phyloP scores from a whole-genome alignment of 768 basidiomycete species.

The Trichaptum fuscoviolaceum region DNA sequence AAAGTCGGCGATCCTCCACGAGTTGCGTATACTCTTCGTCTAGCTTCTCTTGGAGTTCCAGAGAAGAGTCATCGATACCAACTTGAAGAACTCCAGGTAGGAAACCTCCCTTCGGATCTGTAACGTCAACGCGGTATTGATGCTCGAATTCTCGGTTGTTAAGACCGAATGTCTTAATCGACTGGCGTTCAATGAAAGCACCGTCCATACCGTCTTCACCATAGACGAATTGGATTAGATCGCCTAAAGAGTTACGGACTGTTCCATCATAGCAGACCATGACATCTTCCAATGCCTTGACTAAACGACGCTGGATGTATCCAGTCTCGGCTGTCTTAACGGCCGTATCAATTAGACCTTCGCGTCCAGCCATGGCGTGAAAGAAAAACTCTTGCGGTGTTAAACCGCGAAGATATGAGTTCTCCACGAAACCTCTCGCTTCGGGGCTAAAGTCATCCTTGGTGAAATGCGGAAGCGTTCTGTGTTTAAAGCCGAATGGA shows the following conservation, averaged over 20 bases:
- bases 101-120: constrained; percentile 77
- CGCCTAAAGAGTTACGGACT: constrained; percentile 93
- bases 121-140: constrained; percentile 92
- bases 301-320: constrained; percentile 96
- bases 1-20: constrained; percentile 63
- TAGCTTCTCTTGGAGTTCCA: constrained; percentile 76
- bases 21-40: constrained; percentile 73
- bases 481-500: constrained; percentile 96
- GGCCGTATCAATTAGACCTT: constrained; percentile 98
- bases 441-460: constrained; percentile 99
- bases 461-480: constrained; percentile 93
- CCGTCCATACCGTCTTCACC: constrained; percentile 99
- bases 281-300: constrained; percentile 97
- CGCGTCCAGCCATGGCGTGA: constrained; percentile 99
- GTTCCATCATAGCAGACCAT: constrained; percentile 98
- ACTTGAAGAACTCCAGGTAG: constrained; percentile 75
- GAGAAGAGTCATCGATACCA: constrained; percentile 79
- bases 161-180: constrained; percentile 82
- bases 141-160: constrained; percentile 82
- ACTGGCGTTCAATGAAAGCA: constrained; percentile 94
- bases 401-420: constrained; percentile 92
- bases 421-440: constrained; percentile 97
- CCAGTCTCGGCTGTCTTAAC: constrained; percentile 99
- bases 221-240: constrained; percentile 93
- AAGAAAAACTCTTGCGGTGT: constrained; percentile 99